phyloP scores from a whole-genome alignment of 306 rosid genomes.

The Prosopis cineraria region DNA sequence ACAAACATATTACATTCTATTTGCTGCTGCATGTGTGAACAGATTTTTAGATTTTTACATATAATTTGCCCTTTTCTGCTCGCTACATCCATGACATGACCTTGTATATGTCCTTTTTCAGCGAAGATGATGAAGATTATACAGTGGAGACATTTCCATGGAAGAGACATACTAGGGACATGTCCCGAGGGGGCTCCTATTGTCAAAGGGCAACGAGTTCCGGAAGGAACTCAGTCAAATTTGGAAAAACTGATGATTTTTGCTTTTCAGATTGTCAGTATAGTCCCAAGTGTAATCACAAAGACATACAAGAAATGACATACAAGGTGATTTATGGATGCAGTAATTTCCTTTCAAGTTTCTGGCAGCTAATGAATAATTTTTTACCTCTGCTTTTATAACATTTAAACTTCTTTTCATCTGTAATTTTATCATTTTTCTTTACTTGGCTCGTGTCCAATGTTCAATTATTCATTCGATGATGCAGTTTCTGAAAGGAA shows the following conservation, averaged over 20 bases:
- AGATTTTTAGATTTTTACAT: not conserved
- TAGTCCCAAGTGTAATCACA: conserved; percentile 36
- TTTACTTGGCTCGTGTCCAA: not conserved
- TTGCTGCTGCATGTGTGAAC: not conserved
- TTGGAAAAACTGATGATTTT: conserved; percentile 44
- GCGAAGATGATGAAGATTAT: conserved; percentile 53
- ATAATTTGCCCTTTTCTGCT: not conserved
- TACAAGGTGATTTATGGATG: conserved; percentile 50
- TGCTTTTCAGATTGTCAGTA: conserved; percentile 40
- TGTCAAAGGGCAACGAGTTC: conserved; percentile 40
- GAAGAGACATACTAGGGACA: conserved; percentile 56
- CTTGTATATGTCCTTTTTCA: conserved; percentile 36
- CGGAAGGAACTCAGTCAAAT: conserved; percentile 40
- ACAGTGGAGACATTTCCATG: conserved; percentile 55
- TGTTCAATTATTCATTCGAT: not conserved
- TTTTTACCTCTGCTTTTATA: not conserved
- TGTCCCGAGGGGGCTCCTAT: conserved; percentile 46
- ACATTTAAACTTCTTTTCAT: not conserved
- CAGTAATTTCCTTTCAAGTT: not conserved
- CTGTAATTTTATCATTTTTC: conserved; percentile 1
- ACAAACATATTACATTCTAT: not conserved
- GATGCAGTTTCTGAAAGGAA: conserved; percentile 51
- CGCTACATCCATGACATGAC: conserved; percentile 4
- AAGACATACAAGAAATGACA: conserved; percentile 28
- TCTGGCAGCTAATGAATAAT: not conserved